Evolutionary conservation across 768 basidiomycete species (phyloP).

Genomic region (Fomitopsis serialis): DNA sequence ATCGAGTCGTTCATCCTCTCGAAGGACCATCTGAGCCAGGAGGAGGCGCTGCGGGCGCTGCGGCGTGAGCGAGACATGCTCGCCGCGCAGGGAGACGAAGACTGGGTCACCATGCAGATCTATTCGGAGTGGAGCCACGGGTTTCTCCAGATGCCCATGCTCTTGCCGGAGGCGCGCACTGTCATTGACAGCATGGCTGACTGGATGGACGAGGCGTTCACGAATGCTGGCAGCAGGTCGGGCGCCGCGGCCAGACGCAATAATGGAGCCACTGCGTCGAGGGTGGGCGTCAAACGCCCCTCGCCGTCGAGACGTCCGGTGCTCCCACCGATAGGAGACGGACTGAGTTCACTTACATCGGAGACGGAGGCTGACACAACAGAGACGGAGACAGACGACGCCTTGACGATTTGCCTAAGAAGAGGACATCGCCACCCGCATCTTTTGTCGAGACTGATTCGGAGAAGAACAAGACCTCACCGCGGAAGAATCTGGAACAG

Average conservation of each 20-base stretch:
- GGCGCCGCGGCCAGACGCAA: background rate
- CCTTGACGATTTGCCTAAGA: slow-evolving; percentile 70
- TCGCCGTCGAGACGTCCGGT: background rate
- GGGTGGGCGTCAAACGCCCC: background rate
- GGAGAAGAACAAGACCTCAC: background rate
- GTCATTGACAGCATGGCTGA: slow-evolving; percentile 81
- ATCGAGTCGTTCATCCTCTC: slow-evolving; percentile 63
- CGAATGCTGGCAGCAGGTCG: background rate
- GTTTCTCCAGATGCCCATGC: slow-evolving; percentile 88
- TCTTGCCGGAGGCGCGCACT: slow-evolving; percentile 78
- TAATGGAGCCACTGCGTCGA: background rate
- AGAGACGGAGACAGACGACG: slow-evolving; percentile 57
- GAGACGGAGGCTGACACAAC: slow-evolving; percentile 28
- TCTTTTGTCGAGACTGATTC: slow-evolving; percentile 11
- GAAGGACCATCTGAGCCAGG: slow-evolving; percentile 25
- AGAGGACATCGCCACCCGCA: slow-evolving; percentile 23
- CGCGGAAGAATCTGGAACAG: background rate
- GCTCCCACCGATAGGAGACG: slow-evolving; percentile 5
- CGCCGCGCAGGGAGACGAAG: slow-evolving; percentile 72
- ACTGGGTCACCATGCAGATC: slow-evolving; percentile 92
- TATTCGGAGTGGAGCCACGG: slow-evolving; percentile 98
- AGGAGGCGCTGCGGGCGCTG: slow-evolving; percentile 32
- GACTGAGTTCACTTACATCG: slow-evolving; percentile 31
- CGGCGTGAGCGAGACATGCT: slow-evolving; percentile 57
- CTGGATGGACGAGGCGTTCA: slow-evolving; percentile 86